Base-by-base conservation (phyloP, 371 early-diverging fungal species). In the Mortierella sp. region DNA sequence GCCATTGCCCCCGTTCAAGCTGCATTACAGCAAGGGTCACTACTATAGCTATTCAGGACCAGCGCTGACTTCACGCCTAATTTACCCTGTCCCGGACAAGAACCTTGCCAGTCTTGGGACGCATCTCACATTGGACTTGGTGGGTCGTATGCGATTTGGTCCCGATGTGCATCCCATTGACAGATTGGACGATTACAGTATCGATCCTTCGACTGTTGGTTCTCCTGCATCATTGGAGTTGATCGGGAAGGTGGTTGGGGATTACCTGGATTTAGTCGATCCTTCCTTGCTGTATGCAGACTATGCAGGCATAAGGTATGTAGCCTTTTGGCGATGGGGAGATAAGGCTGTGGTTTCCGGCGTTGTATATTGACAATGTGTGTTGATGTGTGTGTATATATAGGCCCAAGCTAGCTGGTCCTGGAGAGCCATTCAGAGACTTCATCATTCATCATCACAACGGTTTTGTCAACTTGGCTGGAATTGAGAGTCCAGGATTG, bases 401-500 rank as follows among this genome's bases (percentile, higher is more conserved):
- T 79, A 91, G 95, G 72, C 95, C 96, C 7, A 95, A 96, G 78
- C 79, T 95, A 16, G 86, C 88, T 31, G 86, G 84, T 1, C 90
- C 90, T 3, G 92, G 89, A 22, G 93, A 87, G 31, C 80, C 86
- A 1, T 90, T 93, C 66, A 74, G 82, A 49, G 96, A 96, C 66
- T 96, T 96, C 81, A 79, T 88, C 0, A 88, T 96, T 37, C 79
- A 84, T 25, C 86, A 91, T 34, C 89, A 89, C 59, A 64, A 79
- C 0, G 88, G 89, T 1, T 89, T 93, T 64, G 87, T 94, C 49
- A 91, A 91, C 45, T 78, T 94, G 24, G 71, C 91, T 4, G 96
- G 95, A 24, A 94, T 96, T 28, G 96, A 96, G 70, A 93, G 93
- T 52, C 96, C 96, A 2, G 96, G 96, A 2, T 69, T 96, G 45